Evolutionary conservation across 2,329 filamentous ascomycete species (phyloP), one percentile per base, ranked within the genome.

Genomic region (Nakataea oryzae): DNA sequence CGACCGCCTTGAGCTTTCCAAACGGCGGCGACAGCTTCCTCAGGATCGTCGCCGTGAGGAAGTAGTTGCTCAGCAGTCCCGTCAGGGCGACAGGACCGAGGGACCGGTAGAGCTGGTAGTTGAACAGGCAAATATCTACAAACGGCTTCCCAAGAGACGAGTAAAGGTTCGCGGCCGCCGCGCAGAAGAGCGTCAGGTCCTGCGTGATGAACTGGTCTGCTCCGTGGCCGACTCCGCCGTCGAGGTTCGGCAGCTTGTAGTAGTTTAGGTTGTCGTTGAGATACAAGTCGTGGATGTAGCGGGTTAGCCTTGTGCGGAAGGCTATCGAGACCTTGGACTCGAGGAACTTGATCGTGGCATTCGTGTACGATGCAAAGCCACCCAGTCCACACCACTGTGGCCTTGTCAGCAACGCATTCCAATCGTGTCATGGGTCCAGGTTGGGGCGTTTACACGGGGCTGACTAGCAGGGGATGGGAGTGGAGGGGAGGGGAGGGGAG

Each of bases 261-360:
- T 96, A 99, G 71, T 96, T 96, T 66, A 96, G 84, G 68, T 95
- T 92, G 62, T 96, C 89, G 72, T 96, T 96, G 21, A 99, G 83
- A 70, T 99, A 99, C 11, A 99, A 78, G 70, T 99, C 95, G 74
- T 99, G 95, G 61, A 99, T 96, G 73, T 99, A 99, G 68, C 95
- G 82, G 2, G 95, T 99, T 17, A 99, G 81, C 13, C 95, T 86
- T 5, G 95, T 99, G 55, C 95, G 87, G 81, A 99, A 99, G 41
- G 96, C 93, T 67, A 99, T 99, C 8, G 93, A 96, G 61, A 99
- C 92, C 78, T 99, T 99, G 60, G 91, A 93, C 75, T 99, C 93
- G 65, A 99, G 82, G 76, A 90, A 99, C 75, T 97, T 97, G 80
- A 99, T 99, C 89, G 96, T 97, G 62, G 93, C 92, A 74, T 99